Conservation (phyloP, 345 rosid genomes). For the thale cress (Arabidopsis thaliana) region TAIR10.1 NC_003075.7:12448001-12448500, state of each 20-base stretch:
- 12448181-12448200: neutral
- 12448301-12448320: too few relatives aligned
- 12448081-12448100: slow-evolving; percentile 17
- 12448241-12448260: too few relatives aligned
- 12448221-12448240: too few relatives aligned
- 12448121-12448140: neutral
- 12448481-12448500: neutral
- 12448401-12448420: neutral
- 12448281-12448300: too few relatives aligned
- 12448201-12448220: too few relatives aligned
- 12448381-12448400: neutral
- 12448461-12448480: neutral
- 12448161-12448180: neutral
- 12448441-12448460: neutral
- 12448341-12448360: too few relatives aligned
- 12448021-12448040: slow-evolving; percentile 13
- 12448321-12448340: too few relatives aligned
- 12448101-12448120: neutral
- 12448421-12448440: neutral
- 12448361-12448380: neutral
- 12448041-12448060: slow-evolving; percentile 44
- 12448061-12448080: slow-evolving; percentile 32
- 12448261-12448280: too few relatives aligned
- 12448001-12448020: slow-evolving; percentile 48
- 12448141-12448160: neutral